These are phyloP conservation scores for Boehmeria nivea DNA, from an alignment of 306 rosid species.

Conservation along the genomic window DNA sequence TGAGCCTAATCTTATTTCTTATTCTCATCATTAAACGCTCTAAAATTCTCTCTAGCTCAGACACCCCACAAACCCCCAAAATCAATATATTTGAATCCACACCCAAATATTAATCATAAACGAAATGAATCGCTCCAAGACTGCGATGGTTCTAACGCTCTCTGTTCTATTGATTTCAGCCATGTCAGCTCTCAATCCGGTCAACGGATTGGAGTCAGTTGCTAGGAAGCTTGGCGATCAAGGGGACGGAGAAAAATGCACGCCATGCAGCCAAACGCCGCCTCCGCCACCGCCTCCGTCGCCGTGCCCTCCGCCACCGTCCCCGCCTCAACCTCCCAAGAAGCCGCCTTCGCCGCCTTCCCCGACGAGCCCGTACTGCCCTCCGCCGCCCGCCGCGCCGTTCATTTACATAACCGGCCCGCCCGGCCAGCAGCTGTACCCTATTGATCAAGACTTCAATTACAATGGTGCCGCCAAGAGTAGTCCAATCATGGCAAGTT, in stretches of 20 bases:
- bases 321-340: slow-evolving; percentile 10
- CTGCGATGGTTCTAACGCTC: slow-evolving; percentile 13
- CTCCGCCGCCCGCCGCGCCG: slow-evolving; percentile 30
- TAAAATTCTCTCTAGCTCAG: slow-evolving; percentile 2
- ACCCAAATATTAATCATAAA: slow-evolving; percentile 6
- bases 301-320: slow-evolving; percentile 20
- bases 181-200: slow-evolving; percentile 15
- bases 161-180: slow-evolving; percentile 16
- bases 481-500: not conserved
- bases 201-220: slow-evolving; percentile 16
- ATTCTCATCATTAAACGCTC: not conserved
- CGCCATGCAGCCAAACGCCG: slow-evolving; percentile 18
- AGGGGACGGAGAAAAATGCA: slow-evolving; percentile 20
- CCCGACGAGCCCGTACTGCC: slow-evolving; percentile 17
- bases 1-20: not conserved
- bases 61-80: not conserved
- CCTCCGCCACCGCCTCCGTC: slow-evolving; percentile 17
- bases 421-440: slow-evolving; percentile 34
- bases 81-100: not conserved
- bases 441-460: slow-evolving; percentile 18
- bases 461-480: slow-evolving; percentile 9
- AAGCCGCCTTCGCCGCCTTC: slow-evolving; percentile 3
- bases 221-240: slow-evolving; percentile 34
- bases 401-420: slow-evolving; percentile 40
- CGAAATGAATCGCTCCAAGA: slow-evolving; percentile 22